These are phyloP conservation scores for Exserohilum rostratum DNA, from an alignment of 2,329 filamentous ascomycete species.

Conservation along the genomic window DNA sequence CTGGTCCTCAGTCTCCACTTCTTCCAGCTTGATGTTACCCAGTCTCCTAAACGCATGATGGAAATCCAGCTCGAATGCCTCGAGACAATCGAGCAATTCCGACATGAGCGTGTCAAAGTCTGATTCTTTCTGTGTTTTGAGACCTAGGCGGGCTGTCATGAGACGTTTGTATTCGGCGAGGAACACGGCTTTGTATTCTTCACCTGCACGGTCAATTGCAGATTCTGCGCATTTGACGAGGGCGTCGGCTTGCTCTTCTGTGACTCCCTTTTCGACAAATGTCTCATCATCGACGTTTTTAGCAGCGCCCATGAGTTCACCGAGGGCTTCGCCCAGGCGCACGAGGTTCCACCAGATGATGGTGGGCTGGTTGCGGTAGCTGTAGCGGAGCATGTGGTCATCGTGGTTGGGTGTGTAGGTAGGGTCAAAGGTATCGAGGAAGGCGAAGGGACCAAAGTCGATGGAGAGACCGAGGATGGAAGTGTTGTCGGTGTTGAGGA, in stretches of 20 bases:
- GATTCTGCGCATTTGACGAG: slow-evolving; percentile 81
- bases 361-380: slow-evolving; percentile 90
- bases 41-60: slow-evolving; percentile 90
- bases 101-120: slow-evolving; percentile 85
- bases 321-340: slow-evolving; percentile 84
- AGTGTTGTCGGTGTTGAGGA: slow-evolving; percentile 97
- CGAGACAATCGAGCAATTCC: slow-evolving; percentile 80
- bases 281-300: slow-evolving; percentile 70
- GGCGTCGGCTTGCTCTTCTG: slow-evolving; percentile 69
- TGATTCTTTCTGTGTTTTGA: slow-evolving; percentile 69
- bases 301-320: slow-evolving; percentile 84
- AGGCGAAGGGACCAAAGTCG: slow-evolving; percentile 96
- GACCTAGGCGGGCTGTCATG: slow-evolving; percentile 80
- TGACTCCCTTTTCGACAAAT: slow-evolving; percentile 76
- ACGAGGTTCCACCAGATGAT: slow-evolving; percentile 99
- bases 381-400: slow-evolving; percentile 84
- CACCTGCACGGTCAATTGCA: slow-evolving; percentile 78
- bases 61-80: slow-evolving; percentile 85
- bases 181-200: slow-evolving; percentile 89
- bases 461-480: slow-evolving; percentile 87
- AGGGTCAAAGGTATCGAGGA: slow-evolving; percentile 96
- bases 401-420: slow-evolving; percentile 97
- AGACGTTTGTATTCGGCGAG: slow-evolving; percentile 85
- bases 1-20: slow-evolving; percentile 68
- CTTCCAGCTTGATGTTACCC: slow-evolving; percentile 64